phyloP scores from a whole-genome alignment of 306 rosid species.

The Clitoria ternatea region DNA sequence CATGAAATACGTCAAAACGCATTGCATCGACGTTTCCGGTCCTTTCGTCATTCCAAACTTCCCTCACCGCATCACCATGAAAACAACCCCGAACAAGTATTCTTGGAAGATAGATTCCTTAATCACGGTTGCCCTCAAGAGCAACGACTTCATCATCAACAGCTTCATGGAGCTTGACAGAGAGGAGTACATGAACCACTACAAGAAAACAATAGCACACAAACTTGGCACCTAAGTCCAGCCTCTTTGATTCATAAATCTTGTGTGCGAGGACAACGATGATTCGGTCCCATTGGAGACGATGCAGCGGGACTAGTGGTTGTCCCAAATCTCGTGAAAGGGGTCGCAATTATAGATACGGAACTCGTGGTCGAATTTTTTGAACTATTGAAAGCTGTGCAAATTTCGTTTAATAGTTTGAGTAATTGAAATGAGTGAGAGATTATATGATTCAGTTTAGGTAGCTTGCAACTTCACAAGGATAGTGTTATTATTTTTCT shows the following conservation, averaged over 20 bases:
- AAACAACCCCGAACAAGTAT: neutral
- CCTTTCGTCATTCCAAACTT: neutral
- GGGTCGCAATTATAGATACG: too few species aligned
- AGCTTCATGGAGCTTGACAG: slow-evolving; percentile 30
- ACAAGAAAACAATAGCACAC: slow-evolving; percentile 5
- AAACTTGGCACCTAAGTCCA: slow-evolving; percentile 41
- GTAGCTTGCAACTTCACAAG: too few species aligned
- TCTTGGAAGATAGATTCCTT: neutral
- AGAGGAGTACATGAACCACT: slow-evolving; percentile 22
- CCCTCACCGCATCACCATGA: slow-evolving; percentile 16
- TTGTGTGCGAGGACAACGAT: too few species aligned
- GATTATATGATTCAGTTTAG: too few species aligned
- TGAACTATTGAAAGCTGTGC: too few species aligned
- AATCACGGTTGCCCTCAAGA: neutral
- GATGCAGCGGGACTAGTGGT: too few species aligned
- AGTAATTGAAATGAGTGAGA: too few species aligned
- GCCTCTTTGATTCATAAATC: slow-evolving; percentile 11
- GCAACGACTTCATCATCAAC: slow-evolving; percentile 29
- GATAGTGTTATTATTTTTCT: too few species aligned
- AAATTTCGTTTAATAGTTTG: too few species aligned
- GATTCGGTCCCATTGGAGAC: too few species aligned
- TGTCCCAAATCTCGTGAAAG: too few species aligned
- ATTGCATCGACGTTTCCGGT: neutral
- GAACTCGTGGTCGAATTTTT: too few species aligned
- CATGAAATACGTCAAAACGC: neutral